phyloP scores from a whole-genome alignment of 805 yeast species.

The Candida fluviatilis region DNA sequence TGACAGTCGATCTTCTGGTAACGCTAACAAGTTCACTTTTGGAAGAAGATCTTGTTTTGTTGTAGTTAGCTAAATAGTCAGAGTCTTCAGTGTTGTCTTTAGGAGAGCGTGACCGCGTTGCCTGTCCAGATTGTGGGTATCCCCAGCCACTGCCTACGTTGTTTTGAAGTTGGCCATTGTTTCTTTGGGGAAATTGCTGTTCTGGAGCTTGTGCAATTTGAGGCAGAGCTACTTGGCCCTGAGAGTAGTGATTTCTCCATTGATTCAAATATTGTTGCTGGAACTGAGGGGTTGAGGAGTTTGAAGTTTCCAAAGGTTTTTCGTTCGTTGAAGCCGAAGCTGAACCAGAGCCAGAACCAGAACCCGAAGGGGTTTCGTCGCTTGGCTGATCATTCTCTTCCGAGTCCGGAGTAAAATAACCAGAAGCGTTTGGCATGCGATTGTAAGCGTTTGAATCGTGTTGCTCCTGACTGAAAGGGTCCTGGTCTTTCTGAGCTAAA shows the following conservation, averaged over 20 bases:
- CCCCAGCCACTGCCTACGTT: background rate
- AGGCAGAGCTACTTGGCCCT: background rate
- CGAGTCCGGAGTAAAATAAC: background rate
- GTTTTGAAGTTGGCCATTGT: too few relatives aligned
- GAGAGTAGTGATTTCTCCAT: background rate
- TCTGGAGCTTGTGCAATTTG: background rate
- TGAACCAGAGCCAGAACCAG: too few relatives aligned
- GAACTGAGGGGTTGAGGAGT: background rate
- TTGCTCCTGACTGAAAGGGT: background rate
- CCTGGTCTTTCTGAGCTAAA: background rate
- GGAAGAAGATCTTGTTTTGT: slow-evolving; percentile 3
- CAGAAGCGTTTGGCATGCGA: background rate
- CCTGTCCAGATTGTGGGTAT: background rate
- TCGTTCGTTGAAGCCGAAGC: too few relatives aligned
- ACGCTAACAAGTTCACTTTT: slow-evolving; percentile 15
- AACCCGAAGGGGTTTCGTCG: too few relatives aligned
- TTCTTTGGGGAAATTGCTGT: background rate
- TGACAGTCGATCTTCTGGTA: slow-evolving; percentile 27
- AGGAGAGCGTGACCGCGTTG: background rate
- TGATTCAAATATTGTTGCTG: slow-evolving; percentile 1
- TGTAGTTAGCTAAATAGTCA: background rate
- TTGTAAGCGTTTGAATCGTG: background rate
- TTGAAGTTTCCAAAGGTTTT: too few relatives aligned
- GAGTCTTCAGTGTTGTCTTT: background rate
- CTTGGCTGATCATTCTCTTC: background rate